Conservation (phyloP, 2,329 filamentous ascomycete species). For the Cryphonectria radicalis region DNA sequence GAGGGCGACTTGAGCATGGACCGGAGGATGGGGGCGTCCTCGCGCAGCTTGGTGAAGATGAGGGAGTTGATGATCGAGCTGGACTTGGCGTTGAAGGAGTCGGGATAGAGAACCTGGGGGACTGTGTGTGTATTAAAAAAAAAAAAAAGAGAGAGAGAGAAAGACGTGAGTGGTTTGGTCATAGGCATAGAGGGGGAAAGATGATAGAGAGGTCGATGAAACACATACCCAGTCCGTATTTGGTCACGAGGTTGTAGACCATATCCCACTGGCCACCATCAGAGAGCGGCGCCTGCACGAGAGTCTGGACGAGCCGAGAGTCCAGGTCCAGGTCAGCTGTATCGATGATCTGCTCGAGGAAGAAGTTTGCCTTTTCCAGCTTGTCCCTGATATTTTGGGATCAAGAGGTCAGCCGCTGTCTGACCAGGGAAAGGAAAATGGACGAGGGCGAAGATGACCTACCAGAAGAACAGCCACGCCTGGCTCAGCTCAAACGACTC, state of each 20-base stretch:
- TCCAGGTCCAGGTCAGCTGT: conserved; percentile 74
- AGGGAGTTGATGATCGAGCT: conserved; percentile 72
- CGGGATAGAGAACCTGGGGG: conserved; percentile 79
- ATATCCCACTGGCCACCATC: conserved; percentile 94
- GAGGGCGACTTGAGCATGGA: conserved; percentile 49
- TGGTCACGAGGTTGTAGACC: conserved; percentile 82
- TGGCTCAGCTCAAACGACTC: conserved; percentile 85
- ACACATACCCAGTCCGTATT: conserved; percentile 71
- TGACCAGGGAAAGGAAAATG: neutral
- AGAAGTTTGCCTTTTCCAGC: conserved; percentile 88
- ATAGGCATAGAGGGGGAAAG: neutral
- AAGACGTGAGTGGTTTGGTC: neutral
- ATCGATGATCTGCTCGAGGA: conserved; percentile 81
- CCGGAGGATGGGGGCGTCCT: conserved; percentile 78
- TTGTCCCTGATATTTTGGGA: conserved; percentile 61
- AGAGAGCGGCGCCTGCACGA: conserved; percentile 70
- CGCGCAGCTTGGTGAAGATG: conserved; percentile 84
- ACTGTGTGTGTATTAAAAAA: conserved; percentile 45
- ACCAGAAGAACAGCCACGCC: conserved; percentile 85
- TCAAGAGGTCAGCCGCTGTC: neutral
- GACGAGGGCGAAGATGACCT: neutral
- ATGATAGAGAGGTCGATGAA: neutral
- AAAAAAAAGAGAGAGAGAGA: too few relatives aligned
- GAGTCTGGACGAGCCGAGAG: conserved; percentile 70
- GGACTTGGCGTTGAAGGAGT: conserved; percentile 77